Evolutionary conservation across 257 asterid genomes (phyloP), one percentile per base, ranked within the genome.

Genomic region (Gentiana macrophylla): DNA sequence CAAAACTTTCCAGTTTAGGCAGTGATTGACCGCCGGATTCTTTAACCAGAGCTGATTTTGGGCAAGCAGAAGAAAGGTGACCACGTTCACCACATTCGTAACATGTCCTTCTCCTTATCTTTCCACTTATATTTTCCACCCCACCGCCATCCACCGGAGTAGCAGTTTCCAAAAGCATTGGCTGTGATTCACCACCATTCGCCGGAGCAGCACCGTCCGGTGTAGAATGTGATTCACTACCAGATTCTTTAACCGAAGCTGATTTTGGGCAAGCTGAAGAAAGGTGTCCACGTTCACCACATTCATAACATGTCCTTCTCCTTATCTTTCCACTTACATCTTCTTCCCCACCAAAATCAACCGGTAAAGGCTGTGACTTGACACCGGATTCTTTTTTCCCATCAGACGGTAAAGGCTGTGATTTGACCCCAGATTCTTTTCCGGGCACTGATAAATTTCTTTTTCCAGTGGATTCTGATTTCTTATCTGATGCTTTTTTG

Each of bases 21-120:
- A 5, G 46, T 4, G 46, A 41, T 3, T 41, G 1, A 10, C 9
- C 9, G 9, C 6, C 8, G 6, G 46, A 41, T 41, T 41, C 46
- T 41, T 41, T 10, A 47, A 71, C 88, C 43, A 72, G 71, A 36
- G 77, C 75, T 70, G 64, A 71, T 57, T 82, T 84, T n/a, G 93
- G 93, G 76, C 97, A 89, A 58, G 84, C 62, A 1, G 94, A 84
- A 5, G 89, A 83, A 56, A 84, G 81, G 59, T 91, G 98, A 34
- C 95, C 98, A 2, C 72, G 74, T 64, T 84, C 95, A 49, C 95
- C 95, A 55, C 98, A 84, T 66, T 79, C 93, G 5, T 85, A 88
- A 62, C 96, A 90, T 24, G 89, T 82, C 48, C 98, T 76, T 61
- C 94, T 76, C 76, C 83, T 76, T 60, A 86, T 82, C 76, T 90